Evolutionary conservation across 2,329 filamentous ascomycete species (phyloP).

Genomic region (Fusarium cicatricum): DNA sequence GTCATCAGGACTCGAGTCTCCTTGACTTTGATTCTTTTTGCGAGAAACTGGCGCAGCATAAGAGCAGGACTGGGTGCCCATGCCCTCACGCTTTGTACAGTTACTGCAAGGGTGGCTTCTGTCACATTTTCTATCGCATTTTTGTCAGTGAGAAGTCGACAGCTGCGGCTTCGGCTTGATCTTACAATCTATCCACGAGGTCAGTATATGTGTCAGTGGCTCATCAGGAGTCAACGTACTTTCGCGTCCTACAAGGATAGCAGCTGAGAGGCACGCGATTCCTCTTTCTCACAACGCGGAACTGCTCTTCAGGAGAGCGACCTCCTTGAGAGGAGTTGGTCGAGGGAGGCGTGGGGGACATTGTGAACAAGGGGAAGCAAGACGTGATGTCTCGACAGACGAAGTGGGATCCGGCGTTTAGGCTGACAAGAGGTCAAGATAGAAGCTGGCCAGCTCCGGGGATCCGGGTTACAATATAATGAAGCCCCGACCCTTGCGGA

Average conservation of each 20-base stretch:
- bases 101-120: conserved; percentile 91
- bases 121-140: conserved; percentile 82
- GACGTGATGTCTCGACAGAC: conserved; percentile 33
- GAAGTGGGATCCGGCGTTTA: conserved; percentile 26
- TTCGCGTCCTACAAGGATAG: conserved; percentile 88
- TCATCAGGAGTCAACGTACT: conserved; percentile 64
- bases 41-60: conserved; percentile 77
- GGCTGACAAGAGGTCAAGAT: conserved; percentile 14
- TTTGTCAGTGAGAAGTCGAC: conserved; percentile 22
- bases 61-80: conserved; percentile 80
- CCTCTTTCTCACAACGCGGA: conserved; percentile 87
- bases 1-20: conserved; percentile 77
- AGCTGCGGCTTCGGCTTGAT: not conserved
- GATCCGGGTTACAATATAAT: conserved; percentile 41
- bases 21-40: conserved; percentile 76
- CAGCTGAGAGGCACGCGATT: conserved; percentile 93
- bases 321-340: conserved; percentile 78
- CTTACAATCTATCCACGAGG: conserved; percentile 49
- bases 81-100: conserved; percentile 88
- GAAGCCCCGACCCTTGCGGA: conserved; percentile 5
- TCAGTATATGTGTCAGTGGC: conserved; percentile 43
- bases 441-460: conserved; percentile 29
- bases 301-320: conserved; percentile 86
- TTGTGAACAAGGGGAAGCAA: conserved; percentile 49
- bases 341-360: conserved; percentile 81